Base-by-base conservation (phyloP, 345 rosid species). In the Eucalyptus sp. region DNA sequence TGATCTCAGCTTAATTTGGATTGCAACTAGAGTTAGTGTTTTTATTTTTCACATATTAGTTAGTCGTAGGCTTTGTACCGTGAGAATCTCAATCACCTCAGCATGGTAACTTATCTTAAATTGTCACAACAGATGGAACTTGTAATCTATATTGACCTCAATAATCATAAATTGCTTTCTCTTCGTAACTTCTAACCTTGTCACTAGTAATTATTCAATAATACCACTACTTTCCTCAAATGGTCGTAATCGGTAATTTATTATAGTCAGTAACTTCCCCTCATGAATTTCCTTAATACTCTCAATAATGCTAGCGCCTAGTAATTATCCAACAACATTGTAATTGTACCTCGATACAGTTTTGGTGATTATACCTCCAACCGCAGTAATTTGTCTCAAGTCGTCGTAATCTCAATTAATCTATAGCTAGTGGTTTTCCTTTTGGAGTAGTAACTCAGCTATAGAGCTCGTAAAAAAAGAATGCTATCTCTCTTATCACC, bases 1-100 rank as follows among this genome's bases (percentile, higher is more conserved):
- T 9, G 62, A 56, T 24, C 62, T 56, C 24, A 13, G 12, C 25
- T 29, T 9, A 24, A 10, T 56, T 9, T 24, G 62, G 29, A 56
- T 56, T 56, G 29, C 13, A 56, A 5, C 29, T 56, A 16, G 17
- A 3, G 56, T 52, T 7, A 5, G 29, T 25, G 27, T 2, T 58
- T 58, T 58, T 58, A 0, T 58, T 1, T 58, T 25, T 58, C 15
- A 58, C 66, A 10, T 11, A 24, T 58, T 0, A 25, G 41, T 25
- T 58, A 24, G n/a, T 2, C 6, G 4, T 64, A n/a, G 76, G 1
- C 76, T 64, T 4, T 5, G 76, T 64, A 2, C 2, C 1, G 2
- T 14, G 37, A 64, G 9, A 64, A 4, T 64, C 37, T 25, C 5
- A n/a, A 0, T 64, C 76, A 13, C 1, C 37, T 64, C 1, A 7